Percentiles rank a stretch among this genome's conserved stretches.
Evolutionary conservation across 192 early-diverging fungal species (phyloP).

Genomic region (Podila epigama): DNA sequence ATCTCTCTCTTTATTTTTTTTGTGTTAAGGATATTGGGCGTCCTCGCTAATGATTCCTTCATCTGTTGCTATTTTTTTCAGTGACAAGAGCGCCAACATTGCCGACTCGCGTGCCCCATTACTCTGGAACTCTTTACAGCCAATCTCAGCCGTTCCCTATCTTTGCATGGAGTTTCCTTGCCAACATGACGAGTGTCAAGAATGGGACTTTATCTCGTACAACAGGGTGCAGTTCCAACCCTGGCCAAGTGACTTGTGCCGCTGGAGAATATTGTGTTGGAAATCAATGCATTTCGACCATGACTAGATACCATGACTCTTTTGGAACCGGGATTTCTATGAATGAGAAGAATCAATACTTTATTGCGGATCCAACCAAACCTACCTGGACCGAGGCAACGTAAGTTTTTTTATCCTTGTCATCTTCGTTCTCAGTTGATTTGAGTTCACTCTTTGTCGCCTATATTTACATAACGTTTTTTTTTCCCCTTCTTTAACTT

Average conservation of each 20-base stretch:
- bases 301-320: conserved; percentile 63
- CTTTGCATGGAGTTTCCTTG: conserved; percentile 58
- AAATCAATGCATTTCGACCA: conserved; percentile 48
- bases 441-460: neutral
- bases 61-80: too few relatives aligned
- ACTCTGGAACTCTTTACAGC: conserved; percentile 52
- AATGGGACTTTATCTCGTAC: conserved; percentile 1
- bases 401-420: conserved; percentile 61
- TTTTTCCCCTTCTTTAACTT: neutral
- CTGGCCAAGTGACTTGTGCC: conserved; percentile 27
- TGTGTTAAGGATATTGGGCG: too few relatives aligned
- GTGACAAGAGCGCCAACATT: conserved; percentile 20
- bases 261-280: conserved; percentile 53
- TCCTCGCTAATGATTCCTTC: too few relatives aligned
- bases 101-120: conserved; percentile 50
- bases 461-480: neutral
- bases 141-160: conserved; percentile 48
- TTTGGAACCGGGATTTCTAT: conserved; percentile 58
- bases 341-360: conserved; percentile 35
- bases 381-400: conserved; percentile 59
- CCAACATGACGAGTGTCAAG: conserved; percentile 41
- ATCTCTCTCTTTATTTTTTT: too few relatives aligned
- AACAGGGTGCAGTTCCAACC: conserved; percentile 25
- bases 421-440: too few relatives aligned
- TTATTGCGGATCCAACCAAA: conserved; percentile 53